A percentile compares a stretch with the other conserved stretches of the same genome.
Evolutionary conservation across 805 yeast species (phyloP).

Genomic region (Yamadazyma phyllophila): DNA sequence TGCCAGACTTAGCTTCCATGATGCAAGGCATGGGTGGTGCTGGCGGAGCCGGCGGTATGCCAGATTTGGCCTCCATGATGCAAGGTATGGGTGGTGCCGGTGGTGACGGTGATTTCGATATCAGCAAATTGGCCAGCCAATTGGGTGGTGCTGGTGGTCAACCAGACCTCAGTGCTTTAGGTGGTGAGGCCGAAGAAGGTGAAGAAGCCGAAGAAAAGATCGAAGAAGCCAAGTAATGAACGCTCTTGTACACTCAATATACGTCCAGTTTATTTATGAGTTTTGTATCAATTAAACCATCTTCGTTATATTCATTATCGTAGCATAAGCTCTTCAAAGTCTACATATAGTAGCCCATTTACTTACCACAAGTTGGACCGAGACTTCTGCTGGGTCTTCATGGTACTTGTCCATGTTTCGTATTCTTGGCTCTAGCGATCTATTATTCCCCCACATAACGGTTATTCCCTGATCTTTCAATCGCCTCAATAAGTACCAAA

Average conservation of each 20-base stretch:
- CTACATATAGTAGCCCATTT: conserved; percentile 4
- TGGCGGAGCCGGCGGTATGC: conserved; percentile 26
- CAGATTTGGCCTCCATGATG: conserved; percentile 21
- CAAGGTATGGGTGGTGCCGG: conserved; percentile 24
- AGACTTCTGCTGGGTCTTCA: background rate
- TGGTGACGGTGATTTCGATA: conserved; percentile 33
- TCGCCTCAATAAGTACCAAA: conserved; percentile 3
- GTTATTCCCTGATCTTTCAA: background rate
- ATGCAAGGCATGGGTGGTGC: conserved; percentile 25
- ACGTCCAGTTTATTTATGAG: background rate
- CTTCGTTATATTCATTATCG: background rate
- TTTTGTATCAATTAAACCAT: background rate
- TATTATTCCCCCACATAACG: background rate
- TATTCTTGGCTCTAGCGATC: background rate
- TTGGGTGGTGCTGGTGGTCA: conserved; percentile 39
- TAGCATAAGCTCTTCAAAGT: background rate
- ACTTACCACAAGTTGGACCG: conserved; percentile 1
- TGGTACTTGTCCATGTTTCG: background rate
- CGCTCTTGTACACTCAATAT: background rate
- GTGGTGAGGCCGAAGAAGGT: conserved; percentile 24
- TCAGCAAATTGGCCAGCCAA: conserved; percentile 40
- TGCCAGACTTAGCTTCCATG: conserved; percentile 20
- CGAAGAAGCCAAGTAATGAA: conserved; percentile 4
- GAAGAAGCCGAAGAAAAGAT: conserved; percentile 18
- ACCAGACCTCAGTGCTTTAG: conserved; percentile 16